These are phyloP conservation scores for Vigna reflexopilosa DNA, from an alignment of 306 rosid genomes.

Conservation along the genomic window DNA sequence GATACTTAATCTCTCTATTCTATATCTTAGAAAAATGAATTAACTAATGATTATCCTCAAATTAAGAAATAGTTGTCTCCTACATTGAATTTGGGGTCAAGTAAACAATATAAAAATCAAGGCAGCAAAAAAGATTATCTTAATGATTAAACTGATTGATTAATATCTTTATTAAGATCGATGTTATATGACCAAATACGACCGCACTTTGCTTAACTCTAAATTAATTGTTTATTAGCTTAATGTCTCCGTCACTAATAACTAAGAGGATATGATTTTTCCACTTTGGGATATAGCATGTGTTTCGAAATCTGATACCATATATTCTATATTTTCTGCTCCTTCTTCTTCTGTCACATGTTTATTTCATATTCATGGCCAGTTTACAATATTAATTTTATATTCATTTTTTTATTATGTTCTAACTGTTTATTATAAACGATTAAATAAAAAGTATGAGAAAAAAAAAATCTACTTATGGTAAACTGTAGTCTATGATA, in stretches of 20 bases:
- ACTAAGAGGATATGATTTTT: slow-evolving; percentile 1
- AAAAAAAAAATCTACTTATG: no score
- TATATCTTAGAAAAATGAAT: no score
- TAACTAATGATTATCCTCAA: slow-evolving; percentile 23
- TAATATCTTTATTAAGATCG: background rate
- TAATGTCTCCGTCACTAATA: background rate
- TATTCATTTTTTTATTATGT: no score
- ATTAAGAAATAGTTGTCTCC: slow-evolving; percentile 9
- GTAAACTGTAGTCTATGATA: no score
- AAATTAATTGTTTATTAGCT: slow-evolving; percentile 2
- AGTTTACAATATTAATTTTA: no score
- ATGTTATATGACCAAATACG: background rate
- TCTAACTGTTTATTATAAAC: no score
- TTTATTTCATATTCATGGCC: no score
- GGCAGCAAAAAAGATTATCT: background rate
- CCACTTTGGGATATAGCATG: slow-evolving; percentile 39
- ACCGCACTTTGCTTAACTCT: background rate
- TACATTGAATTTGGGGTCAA: background rate
- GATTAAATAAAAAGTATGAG: no score
- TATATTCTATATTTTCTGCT: no score
- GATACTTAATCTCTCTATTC: no score
- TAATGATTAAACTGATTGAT: background rate
- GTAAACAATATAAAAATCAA: background rate
- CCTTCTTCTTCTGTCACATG: background rate
- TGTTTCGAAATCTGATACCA: background rate